Conservation (phyloP, 2,329 filamentous ascomycete genomes). For the Fusarium piperis region DNA sequence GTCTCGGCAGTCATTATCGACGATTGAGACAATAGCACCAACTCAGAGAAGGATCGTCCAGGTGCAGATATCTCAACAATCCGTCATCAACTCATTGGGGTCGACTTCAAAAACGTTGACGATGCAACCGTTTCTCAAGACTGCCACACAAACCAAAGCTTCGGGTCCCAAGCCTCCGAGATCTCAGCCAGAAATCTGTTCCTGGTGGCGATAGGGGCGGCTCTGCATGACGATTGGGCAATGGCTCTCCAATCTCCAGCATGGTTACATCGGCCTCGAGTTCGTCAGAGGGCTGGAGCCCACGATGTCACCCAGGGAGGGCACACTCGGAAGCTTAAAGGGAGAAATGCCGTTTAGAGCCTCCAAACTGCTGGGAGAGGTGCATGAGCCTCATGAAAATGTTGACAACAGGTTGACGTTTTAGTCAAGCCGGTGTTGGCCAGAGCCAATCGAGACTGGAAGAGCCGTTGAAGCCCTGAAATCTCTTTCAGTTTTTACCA, state of each 20-base stretch:
- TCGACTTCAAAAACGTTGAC: constrained; percentile 8
- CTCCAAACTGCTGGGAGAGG: constrained; percentile 17
- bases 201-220: constrained; percentile 28
- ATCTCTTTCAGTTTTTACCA: constrained; percentile 2
- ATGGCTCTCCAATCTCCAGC: constrained; percentile 16
- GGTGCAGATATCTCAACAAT: constrained; percentile 17
- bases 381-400: constrained; percentile 31
- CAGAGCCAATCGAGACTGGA: constrained; percentile 3
- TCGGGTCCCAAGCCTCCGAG: constrained; percentile 9
- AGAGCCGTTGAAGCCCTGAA: neutral
- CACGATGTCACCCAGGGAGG: constrained; percentile 27
- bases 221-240: constrained; percentile 20
- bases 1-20: neutral
- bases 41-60: neutral
- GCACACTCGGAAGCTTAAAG: constrained; percentile 3
- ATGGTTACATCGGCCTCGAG: constrained; percentile 32
- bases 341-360: constrained; percentile 1
- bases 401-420: constrained; percentile 9
- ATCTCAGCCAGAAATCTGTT: constrained; percentile 20
- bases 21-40: neutral
- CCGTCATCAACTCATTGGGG: neutral
- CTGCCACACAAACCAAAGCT: constrained; percentile 3
- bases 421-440: neutral
- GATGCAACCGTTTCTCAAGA: constrained; percentile 14
- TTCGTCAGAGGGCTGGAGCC: constrained; percentile 3